Base-by-base conservation (phyloP, 169 alveolate genomes). In the Plasmodium ovale region DNA sequence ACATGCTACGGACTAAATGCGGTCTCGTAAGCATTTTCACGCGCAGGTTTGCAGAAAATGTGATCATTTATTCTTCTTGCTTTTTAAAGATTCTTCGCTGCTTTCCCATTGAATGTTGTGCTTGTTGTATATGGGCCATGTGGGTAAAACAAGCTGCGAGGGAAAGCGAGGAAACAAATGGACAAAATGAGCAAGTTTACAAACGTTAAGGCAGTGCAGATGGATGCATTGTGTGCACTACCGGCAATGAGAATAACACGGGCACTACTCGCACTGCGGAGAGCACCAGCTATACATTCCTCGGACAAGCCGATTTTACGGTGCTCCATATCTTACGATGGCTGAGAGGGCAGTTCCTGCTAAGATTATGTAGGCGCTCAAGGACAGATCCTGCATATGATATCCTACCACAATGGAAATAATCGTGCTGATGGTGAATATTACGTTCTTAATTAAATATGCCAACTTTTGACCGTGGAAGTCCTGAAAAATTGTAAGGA, bases 51-150 rank as follows among this genome's bases (percentile, higher is more conserved):
- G 27, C 27, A 4, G 10, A 12, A 5, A 56, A 2, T 10, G 51
- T n/a, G 51, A 25, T 74, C 60, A 74, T 74, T 53, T 74, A 9
- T 23, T 35, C 82, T 79, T 79, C 42, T 65, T 79, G 12, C 33
- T 29, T 7, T 79, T 27, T 58, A 10, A 12, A 35, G 89, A 49
- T 4, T 49, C 33, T 21, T 59, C 62, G 16, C 31, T 23, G 35
- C 53, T 47, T 19, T n/a, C 27, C 89, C 89, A 79, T 44, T 64
- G 53, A 65, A 79, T 79, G 12, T 64, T 64, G 59, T 79, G 7
- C 31, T 51, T 64, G 39, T 79, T 65, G 64, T 79, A 79, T 39
- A 79, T 65, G n/a, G 89, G 89, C 89, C 89, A 79, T 12, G 89
- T 79, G 21, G 89, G 89, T 16, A 79, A 7, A 27, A 79, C 23